Conservation (phyloP, 2,329 filamentous ascomycete genomes). For the Hymenoscyphus albidus region DNA sequence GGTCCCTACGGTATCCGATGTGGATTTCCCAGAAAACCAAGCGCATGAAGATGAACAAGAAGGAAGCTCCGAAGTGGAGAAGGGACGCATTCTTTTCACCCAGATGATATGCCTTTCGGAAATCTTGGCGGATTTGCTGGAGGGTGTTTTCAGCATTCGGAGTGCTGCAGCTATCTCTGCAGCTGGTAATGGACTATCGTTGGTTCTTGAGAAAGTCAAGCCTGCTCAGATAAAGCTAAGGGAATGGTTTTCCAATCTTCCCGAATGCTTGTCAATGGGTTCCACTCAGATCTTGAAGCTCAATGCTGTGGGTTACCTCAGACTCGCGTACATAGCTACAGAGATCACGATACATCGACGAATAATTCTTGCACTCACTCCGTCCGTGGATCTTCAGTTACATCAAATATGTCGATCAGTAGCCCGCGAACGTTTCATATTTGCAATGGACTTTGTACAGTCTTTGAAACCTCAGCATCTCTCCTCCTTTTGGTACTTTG, state of each 20-base stretch:
- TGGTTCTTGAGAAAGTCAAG: constrained; percentile 45
- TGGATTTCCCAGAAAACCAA: constrained; percentile 42
- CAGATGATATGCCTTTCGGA: constrained; percentile 48
- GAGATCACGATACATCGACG: constrained; percentile 50
- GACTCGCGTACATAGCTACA: constrained; percentile 49
- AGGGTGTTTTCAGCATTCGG: constrained; percentile 44
- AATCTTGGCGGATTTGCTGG: constrained; percentile 49
- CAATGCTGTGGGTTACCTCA: constrained; percentile 43
- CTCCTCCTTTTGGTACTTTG: constrained; percentile 45
- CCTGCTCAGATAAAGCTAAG: constrained; percentile 47
- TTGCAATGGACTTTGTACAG: constrained; percentile 41
- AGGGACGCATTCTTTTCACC: constrained; percentile 47
- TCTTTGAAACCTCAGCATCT: constrained; percentile 44
- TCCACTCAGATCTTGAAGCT: constrained; percentile 40
- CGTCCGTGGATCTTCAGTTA: constrained; percentile 25
- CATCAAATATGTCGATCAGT: constrained; percentile 32
- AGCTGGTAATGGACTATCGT: constrained; percentile 24
- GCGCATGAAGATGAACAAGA: constrained; percentile 1
- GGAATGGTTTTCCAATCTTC: constrained; percentile 46
- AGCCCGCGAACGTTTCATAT: constrained; percentile 40
- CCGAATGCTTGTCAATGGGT: constrained; percentile 44
- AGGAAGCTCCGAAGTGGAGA: constrained; percentile 37
- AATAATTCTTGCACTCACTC: constrained; percentile 43
- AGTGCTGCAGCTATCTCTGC: constrained; percentile 25
- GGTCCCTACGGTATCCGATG: constrained; percentile 41